A percentile compares a stretch with the other conserved stretches of the same genome.
Conservation (phyloP, 345 rosid genomes). For the Murraya paniculata region DNA sequence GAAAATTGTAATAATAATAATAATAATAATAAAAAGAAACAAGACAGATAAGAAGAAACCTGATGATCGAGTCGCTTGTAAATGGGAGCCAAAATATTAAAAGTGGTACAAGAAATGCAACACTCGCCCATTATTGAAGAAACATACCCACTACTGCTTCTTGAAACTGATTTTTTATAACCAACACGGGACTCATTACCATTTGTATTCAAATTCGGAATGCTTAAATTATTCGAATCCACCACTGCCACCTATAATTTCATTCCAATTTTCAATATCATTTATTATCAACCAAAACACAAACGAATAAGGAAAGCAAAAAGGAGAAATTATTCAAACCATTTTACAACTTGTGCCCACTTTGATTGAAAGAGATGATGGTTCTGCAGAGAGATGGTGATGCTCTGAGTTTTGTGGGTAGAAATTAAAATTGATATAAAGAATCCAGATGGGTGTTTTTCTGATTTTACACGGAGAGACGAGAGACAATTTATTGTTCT, state of each 20-base stretch:
- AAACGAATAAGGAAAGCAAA: background rate
- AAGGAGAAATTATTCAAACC: background rate
- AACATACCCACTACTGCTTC: constrained; percentile 15
- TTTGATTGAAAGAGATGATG: background rate
- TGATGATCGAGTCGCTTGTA: constrained; percentile 64
- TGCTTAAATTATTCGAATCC: constrained; percentile 24
- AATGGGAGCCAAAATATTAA: constrained; percentile 80
- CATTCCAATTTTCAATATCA: background rate
- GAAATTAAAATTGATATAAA: background rate
- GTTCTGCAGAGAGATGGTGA: background rate
- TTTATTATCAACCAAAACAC: background rate
- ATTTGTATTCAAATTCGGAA: constrained; percentile 31
- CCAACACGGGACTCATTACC: constrained; percentile 23
- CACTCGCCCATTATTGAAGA: constrained; percentile 31
- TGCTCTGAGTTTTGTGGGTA: background rate
- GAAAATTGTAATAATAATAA: background rate
- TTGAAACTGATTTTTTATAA: constrained; percentile 17
- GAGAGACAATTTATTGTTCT: background rate
- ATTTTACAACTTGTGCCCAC: background rate
- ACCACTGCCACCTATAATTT: constrained; percentile 31
- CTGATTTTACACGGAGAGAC: background rate
- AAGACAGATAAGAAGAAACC: constrained; percentile 25
- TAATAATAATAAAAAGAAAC: background rate
- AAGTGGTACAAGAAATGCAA: constrained; percentile 69
- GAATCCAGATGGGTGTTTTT: background rate